Conservation (phyloP, 179 eudicot species). For the Vitellaria paradoxa region DNA sequence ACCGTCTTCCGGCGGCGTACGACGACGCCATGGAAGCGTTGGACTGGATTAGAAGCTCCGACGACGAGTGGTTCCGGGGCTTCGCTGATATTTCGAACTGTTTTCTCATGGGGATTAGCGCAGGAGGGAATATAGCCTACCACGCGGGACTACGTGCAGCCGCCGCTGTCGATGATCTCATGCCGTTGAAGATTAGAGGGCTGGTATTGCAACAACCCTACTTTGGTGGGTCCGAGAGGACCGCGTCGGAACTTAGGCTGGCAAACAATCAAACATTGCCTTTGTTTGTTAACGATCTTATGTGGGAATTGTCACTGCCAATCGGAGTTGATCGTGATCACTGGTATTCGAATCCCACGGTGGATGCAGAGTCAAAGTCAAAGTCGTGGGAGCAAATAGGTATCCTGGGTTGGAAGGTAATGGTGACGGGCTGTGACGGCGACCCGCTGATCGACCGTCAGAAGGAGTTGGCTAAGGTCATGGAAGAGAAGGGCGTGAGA, state of each 20-base stretch:
- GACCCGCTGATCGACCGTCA: slow-evolving; percentile 53
- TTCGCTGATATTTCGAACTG: slow-evolving; percentile 42
- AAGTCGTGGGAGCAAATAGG: slow-evolving; percentile 13
- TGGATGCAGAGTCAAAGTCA: not conserved
- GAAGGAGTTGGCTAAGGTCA: slow-evolving; percentile 32
- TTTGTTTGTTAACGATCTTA: slow-evolving; percentile 16
- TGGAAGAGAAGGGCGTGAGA: slow-evolving; percentile 39
- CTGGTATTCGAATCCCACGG: slow-evolving; percentile 38
- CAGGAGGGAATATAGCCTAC: slow-evolving; percentile 48
- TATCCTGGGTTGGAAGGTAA: slow-evolving; percentile 37
- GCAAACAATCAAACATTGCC: too few species aligned
- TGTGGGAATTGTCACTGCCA: slow-evolving; percentile 53
- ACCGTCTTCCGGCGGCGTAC: slow-evolving; percentile 54
- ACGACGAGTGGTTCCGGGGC: slow-evolving; percentile 36
- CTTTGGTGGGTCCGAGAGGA: slow-evolving; percentile 42
- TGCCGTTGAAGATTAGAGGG: slow-evolving; percentile 45
- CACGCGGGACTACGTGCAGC: slow-evolving; percentile 40
- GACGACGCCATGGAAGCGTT: slow-evolving; percentile 50
- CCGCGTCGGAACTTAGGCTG: slow-evolving; percentile 37
- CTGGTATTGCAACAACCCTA: slow-evolving; percentile 48
- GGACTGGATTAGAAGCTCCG: slow-evolving; percentile 29
- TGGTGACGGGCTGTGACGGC: slow-evolving; percentile 35
- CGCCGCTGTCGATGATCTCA: slow-evolving; percentile 12
- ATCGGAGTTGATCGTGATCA: slow-evolving; percentile 44
- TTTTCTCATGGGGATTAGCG: slow-evolving; percentile 50